phyloP scores from a whole-genome alignment of 768 basidiomycete genomes.

The Leccinellum luteum region DNA sequence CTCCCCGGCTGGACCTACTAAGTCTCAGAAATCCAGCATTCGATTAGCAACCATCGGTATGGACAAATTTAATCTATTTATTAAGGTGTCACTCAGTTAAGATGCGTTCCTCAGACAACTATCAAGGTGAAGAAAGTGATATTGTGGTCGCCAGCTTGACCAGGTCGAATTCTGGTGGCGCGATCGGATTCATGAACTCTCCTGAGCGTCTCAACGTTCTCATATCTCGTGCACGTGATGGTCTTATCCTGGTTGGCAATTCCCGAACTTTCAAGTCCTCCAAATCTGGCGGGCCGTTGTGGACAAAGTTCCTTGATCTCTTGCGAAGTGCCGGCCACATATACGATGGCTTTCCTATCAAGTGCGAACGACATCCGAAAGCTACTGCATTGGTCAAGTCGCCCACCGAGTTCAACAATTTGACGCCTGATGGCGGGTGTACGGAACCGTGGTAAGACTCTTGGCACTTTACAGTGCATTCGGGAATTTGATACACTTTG shows the following conservation, averaged over 20 bases:
- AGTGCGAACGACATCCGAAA: conserved; percentile 55
- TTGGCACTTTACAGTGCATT: background rate
- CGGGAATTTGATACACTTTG: background rate
- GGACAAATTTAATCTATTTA: conserved; percentile 1
- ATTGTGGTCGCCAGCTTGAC: conserved; percentile 63
- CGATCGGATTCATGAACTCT: conserved; percentile 72
- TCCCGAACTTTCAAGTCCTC: conserved; percentile 53
- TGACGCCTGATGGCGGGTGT: conserved; percentile 65
- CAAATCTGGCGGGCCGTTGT: conserved; percentile 49
- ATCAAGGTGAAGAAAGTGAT: conserved; percentile 73
- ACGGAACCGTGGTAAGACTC: conserved; percentile 51
- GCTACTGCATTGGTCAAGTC: conserved; percentile 36
- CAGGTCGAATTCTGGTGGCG: conserved; percentile 50
- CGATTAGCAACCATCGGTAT: conserved; percentile 66
- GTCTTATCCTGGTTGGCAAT: conserved; percentile 66
- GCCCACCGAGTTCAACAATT: conserved; percentile 47
- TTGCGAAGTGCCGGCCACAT: conserved; percentile 44
- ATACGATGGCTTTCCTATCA: conserved; percentile 57
- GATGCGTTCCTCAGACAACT: conserved; percentile 50
- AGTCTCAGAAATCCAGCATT: conserved; percentile 43
- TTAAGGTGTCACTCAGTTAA: background rate
- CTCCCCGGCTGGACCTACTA: conserved; percentile 30
- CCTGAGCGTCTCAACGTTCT: conserved; percentile 71
- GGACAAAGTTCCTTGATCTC: conserved; percentile 48
- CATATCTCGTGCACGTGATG: conserved; percentile 65